phyloP scores from a whole-genome alignment of 192 early-diverging fungal species.

The Glomus cerebriforme region DNA sequence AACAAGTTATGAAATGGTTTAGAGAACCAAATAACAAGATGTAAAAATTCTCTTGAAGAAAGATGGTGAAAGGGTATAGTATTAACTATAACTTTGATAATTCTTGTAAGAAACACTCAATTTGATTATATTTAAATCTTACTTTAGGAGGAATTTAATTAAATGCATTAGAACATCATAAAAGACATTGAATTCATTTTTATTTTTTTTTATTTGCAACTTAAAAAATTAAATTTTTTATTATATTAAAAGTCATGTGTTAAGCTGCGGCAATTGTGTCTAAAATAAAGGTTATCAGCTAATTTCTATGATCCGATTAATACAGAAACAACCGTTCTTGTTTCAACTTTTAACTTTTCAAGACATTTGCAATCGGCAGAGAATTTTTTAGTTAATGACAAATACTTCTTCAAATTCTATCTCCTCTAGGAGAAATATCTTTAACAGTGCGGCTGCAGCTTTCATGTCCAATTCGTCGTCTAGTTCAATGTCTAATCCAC shows the following conservation, averaged over 20 bases:
- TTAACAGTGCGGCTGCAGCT: background rate
- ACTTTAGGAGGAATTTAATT: background rate
- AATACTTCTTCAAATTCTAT: slow-evolving; percentile 22
- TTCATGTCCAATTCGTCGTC: background rate
- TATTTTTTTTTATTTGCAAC: background rate
- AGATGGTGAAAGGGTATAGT: background rate
- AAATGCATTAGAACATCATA: background rate
- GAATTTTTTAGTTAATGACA: background rate
- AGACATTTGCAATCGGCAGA: too few relatives aligned
- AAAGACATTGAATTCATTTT: too few relatives aligned
- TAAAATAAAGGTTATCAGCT: too few relatives aligned
- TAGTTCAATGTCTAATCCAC: background rate
- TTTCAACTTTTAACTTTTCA: too few relatives aligned
- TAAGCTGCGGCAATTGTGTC: too few relatives aligned
- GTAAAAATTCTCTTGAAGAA: background rate
- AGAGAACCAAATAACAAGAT: background rate
- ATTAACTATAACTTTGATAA: background rate
- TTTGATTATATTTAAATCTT: background rate
- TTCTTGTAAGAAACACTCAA: background rate
- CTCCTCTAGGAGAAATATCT: slow-evolving; percentile 11
- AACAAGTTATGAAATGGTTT: background rate
- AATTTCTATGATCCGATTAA: too few relatives aligned
- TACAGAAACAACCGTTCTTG: too few relatives aligned
- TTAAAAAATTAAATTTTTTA: background rate
- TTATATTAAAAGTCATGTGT: too few relatives aligned